phyloP scores from a whole-genome alignment of 2,329 filamentous ascomycete genomes.

The Fusarium foetens region DNA sequence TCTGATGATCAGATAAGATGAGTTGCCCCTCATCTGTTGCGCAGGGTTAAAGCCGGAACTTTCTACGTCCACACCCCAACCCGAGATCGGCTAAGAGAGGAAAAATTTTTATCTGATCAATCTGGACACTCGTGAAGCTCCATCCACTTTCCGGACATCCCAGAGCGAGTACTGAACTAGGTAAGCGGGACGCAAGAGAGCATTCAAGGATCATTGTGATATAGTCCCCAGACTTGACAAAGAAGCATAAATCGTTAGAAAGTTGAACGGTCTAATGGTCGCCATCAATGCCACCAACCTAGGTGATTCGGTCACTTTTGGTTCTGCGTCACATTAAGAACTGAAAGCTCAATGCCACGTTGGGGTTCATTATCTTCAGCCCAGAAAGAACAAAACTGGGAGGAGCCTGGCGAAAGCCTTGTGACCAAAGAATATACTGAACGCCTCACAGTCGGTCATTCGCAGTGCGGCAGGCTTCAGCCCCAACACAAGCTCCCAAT shows the following conservation, averaged over 20 bases:
- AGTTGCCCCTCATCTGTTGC: conserved; percentile 10
- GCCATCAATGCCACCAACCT: background rate
- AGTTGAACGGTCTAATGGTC: background rate
- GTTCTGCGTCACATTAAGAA: background rate
- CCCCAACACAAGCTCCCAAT: background rate
- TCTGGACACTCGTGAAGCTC: background rate
- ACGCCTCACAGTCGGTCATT: background rate
- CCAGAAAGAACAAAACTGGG: background rate
- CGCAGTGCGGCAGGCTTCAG: background rate
- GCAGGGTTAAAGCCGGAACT: background rate
- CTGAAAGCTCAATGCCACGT: background rate
- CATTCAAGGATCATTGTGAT: background rate
- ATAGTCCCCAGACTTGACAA: background rate
- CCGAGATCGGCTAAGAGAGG: conserved; percentile 38
- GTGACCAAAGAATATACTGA: background rate
- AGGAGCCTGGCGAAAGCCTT: background rate
- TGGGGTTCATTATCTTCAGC: background rate
- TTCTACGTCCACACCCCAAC: conserved; percentile 24
- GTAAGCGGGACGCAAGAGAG: background rate
- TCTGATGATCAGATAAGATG: conserved; percentile 60
- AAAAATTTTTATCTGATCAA: conserved; percentile 45
- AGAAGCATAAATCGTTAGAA: background rate
- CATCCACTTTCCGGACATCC: background rate
- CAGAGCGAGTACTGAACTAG: background rate
- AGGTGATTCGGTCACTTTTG: background rate